A percentile compares a stretch with the other conserved stretches of the same genome.
These are phyloP conservation scores for Agrocybe pediades DNA, from an alignment of 768 basidiomycete genomes.

Conservation along the genomic window DNA sequence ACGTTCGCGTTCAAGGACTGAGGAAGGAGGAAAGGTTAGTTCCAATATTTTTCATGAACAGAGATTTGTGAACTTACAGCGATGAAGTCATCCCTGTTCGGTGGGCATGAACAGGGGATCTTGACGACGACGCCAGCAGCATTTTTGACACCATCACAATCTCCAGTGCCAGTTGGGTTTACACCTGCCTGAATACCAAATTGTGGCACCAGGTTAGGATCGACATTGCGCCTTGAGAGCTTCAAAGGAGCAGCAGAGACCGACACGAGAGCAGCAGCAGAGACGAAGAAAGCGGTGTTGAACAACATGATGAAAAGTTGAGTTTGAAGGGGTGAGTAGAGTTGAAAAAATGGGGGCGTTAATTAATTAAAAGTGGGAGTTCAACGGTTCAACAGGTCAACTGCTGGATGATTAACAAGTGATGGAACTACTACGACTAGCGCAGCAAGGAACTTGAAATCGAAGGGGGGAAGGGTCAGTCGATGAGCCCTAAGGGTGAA, in stretches of 20 bases:
- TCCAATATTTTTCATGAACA: background rate
- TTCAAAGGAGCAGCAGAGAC: slow-evolving; percentile 39
- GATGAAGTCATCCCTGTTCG: slow-evolving; percentile 52
- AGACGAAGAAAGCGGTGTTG: slow-evolving; percentile 18
- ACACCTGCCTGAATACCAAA: slow-evolving; percentile 58
- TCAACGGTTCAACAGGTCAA: background rate
- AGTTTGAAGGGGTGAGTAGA: background rate
- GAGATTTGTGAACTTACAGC: slow-evolving; percentile 32
- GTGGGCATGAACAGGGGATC: slow-evolving; percentile 69
- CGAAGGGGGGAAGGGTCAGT: background rate
- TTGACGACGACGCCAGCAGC: slow-evolving; percentile 56
- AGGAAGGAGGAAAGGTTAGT: background rate
- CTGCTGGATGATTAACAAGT: background rate
- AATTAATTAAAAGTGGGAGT: background rate
- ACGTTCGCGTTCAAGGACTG: slow-evolving; percentile 55
- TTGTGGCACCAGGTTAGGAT: slow-evolving; percentile 50
- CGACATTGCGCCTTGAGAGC: slow-evolving; percentile 39
- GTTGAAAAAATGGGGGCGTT: background rate
- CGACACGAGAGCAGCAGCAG: slow-evolving; percentile 32
- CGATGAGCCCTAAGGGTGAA: background rate
- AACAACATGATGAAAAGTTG: slow-evolving; percentile 24
- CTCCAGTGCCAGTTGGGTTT: slow-evolving; percentile 60
- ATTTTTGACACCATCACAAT: slow-evolving; percentile 67
- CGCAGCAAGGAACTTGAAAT: background rate
- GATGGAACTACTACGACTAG: background rate